Base-by-base conservation (phyloP, 176 grass and related monocot genomes). In the Stipa capillata region DNA sequence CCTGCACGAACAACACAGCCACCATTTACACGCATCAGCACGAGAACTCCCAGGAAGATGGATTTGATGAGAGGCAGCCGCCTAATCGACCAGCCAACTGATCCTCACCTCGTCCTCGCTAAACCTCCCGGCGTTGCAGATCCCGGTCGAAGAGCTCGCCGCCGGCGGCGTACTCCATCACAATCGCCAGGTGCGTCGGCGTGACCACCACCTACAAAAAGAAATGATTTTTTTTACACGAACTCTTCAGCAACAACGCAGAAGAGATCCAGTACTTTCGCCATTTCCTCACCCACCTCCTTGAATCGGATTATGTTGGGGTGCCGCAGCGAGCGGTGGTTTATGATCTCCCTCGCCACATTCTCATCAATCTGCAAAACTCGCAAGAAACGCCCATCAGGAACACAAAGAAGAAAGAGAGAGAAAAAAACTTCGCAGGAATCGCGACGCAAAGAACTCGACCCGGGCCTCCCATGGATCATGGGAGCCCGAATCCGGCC, bases 151-250 rank as follows among this genome's bases (percentile, higher is more conserved):
- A 93, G 18, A 93, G 77, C 81, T 89, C 91, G 31, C 90, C 90
- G 41, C 87, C 90, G 35, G 87, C 90, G 35, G 91, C 91, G 88
- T 93, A 93, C 62, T 93, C 91, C 91, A 93, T 93, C n/a, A 90
- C 87, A 79, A 93, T 93, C 79, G 88, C 88, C 45, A 93, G 88
- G 80, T 93, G 91, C 82, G 91, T 93, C 78, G 88, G 79, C 62
- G 88, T 93, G 12, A 89, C 43, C n/a, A 90, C 61, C 27, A 93
- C 87, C 90, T 92, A 47, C 66, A 68, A 5, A 2, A 13, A 4
- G 27, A 25, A 11, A 4, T 4, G 3, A 71, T 40, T 49, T 25
- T 14, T 7, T 13, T 4, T n/a, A 47, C 5, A 28, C 54, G 54
- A n/a, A n/a, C 13, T n/a, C 24, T 34, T 18, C 48, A 13, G n/a